phyloP scores from a whole-genome alignment of 192 early-diverging fungal species.

The Backusella sp. region DNA sequence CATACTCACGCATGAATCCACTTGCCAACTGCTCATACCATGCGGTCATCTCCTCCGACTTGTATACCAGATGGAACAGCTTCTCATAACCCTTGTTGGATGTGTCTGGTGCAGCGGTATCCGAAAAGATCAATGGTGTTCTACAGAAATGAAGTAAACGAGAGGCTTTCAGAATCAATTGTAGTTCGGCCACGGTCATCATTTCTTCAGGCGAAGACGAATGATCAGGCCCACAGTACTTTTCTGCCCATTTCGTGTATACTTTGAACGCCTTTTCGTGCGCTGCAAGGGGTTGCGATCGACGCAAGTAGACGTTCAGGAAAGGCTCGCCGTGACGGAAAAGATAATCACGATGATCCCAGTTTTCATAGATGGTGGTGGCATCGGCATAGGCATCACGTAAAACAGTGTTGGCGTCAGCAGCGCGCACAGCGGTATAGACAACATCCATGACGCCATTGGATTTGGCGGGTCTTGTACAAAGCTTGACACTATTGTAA shows the following conservation, averaged over 20 bases:
- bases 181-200: conserved; percentile 48
- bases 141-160: conserved; percentile 60
- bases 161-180: conserved; percentile 51
- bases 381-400: conserved; percentile 32
- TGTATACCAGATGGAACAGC: conserved; percentile 8
- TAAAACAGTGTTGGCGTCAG: conserved; percentile 32
- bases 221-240: conserved; percentile 36
- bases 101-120: conserved; percentile 29
- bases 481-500: background rate
- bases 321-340: conserved; percentile 54
- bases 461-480: background rate
- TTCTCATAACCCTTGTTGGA: background rate
- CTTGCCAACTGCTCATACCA: conserved; percentile 50
- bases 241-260: conserved; percentile 55
- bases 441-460: conserved; percentile 22
- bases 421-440: conserved; percentile 30
- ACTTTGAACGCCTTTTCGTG: conserved; percentile 57
- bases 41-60: conserved; percentile 28
- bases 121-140: conserved; percentile 51
- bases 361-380: conserved; percentile 16
- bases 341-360: conserved; percentile 43
- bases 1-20: conserved; percentile 56
- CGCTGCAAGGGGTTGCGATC: conserved; percentile 46
- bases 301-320: conserved; percentile 45
- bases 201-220: conserved; percentile 28